Conservation (phyloP, 129 eudicot species). For the Deinandra increscens region DNA sequence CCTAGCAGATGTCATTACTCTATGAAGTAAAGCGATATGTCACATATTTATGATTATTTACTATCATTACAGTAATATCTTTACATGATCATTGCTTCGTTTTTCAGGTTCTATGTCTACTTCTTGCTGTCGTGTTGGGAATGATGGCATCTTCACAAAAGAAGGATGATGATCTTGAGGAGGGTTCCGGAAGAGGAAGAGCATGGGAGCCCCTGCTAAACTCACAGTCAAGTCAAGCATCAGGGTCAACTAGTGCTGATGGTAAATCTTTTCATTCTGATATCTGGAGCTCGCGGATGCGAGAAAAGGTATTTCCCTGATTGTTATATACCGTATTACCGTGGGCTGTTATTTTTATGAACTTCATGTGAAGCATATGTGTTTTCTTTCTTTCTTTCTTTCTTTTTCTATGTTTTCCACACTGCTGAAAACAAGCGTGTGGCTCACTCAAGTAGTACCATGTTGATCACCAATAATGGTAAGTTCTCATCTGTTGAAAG, state of each 20-base stretch:
- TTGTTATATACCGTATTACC: neutral
- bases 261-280: constrained; percentile 54
- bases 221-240: constrained; percentile 51
- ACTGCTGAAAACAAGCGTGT: constrained; percentile 1
- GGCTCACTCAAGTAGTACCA: neutral
- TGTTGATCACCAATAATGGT: constrained; percentile 1
- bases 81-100: constrained; percentile 8
- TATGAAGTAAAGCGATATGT: neutral
- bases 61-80: neutral
- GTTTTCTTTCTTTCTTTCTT: neutral
- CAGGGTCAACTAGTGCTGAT: constrained; percentile 50
- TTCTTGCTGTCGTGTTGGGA: constrained; percentile 57
- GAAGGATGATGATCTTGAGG: constrained; percentile 53
- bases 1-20: neutral
- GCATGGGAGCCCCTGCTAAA: constrained; percentile 69
- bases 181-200: constrained; percentile 51
- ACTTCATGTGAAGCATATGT: neutral
- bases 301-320: constrained; percentile 70
- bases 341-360: neutral
- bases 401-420: neutral
- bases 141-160: constrained; percentile 57
- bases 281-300: constrained; percentile 76
- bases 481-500: constrained; percentile 6
- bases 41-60: constrained; percentile 8
- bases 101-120: constrained; percentile 58